phyloP scores from a whole-genome alignment of 1,139 yeast genomes.

The Sugiyamaella xylanicola region DNA sequence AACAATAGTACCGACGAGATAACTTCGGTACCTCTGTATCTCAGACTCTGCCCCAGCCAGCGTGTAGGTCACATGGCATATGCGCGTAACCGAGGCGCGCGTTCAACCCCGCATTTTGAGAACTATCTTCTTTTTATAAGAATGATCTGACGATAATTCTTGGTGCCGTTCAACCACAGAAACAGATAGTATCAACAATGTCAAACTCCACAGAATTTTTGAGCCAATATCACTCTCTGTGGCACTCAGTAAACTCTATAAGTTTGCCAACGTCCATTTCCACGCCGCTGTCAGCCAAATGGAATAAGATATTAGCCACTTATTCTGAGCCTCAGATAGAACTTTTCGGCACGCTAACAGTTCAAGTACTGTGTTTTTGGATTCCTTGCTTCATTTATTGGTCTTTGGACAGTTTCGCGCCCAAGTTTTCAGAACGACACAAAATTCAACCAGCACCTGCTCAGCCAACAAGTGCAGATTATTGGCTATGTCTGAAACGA shows the following conservation, averaged over 20 bases:
- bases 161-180: no score
- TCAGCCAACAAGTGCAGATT: conserved; percentile 29
- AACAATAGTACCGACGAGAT: no score
- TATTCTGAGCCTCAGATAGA: conserved; percentile 12
- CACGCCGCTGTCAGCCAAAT: neutral
- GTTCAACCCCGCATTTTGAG: no score
- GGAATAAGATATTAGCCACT: conserved; percentile 3
- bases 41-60: no score
- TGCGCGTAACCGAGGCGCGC: no score
- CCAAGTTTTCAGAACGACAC: conserved; percentile 27
- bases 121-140: no score
- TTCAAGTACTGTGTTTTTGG: conserved; percentile 32
- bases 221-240: no score
- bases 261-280: neutral
- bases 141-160: no score
- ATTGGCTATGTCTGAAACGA: conserved; percentile 24
- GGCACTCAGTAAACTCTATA: neutral
- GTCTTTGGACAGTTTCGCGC: conserved; percentile 23
- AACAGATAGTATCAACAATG: no score
- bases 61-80: no score
- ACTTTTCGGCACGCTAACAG: conserved; percentile 23
- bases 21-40: no score
- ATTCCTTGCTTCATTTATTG: conserved; percentile 27
- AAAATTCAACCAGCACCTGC: conserved; percentile 29
- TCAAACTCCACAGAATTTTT: no score